Evolutionary conservation across 306 rosid species (phyloP), one percentile per base, ranked within the genome.

Genomic region (Cucurbita pepo): DNA sequence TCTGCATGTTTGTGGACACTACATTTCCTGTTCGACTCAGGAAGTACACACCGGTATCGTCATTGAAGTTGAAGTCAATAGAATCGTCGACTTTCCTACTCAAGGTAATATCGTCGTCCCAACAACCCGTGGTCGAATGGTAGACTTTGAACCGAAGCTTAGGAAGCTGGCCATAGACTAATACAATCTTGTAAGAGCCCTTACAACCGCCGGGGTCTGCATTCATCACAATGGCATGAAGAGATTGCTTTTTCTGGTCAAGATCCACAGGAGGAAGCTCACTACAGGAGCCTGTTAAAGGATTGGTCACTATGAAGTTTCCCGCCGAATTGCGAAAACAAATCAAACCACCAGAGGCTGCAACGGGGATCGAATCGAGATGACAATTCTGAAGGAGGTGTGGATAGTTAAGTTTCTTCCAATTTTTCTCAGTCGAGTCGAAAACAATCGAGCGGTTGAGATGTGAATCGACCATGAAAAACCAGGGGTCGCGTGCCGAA

Each of bases 11-110:
- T 66, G 96, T 87, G 7, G 95, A 85, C 60, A 94, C 94, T 41
- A 94, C 96, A 71, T 88, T 89, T 62, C 98, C 98, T 4, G 98
- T 86, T 63, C 84, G 89, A 60, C 91, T 90, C 10, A 94, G 89
- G 79, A 90, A 94, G 83, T 94, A 94, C 0, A 94, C 89, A 14
- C 88, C 96, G 82, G 76, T 79, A 81, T 87, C 96, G n/a, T 86
- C 90, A 43, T 67, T 76, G 36, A 87, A 76, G 72, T 87, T 89
- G 37, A 74, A 79, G 45, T 83, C 91, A 10, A 61, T 43, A n/a
- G 79, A 85, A 45, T 83, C 77, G 0, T 83, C 83, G 8, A 62
- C 77, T 47, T 79, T 87, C 77, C 84, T 81, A 47, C 79, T 76
- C 75, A 94, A 80, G 1, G 77, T 41, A 13, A 58, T 38, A 71